Evolutionary conservation across 2,329 filamentous ascomycete species (phyloP).

Genomic region (Onygenales sp.): DNA sequence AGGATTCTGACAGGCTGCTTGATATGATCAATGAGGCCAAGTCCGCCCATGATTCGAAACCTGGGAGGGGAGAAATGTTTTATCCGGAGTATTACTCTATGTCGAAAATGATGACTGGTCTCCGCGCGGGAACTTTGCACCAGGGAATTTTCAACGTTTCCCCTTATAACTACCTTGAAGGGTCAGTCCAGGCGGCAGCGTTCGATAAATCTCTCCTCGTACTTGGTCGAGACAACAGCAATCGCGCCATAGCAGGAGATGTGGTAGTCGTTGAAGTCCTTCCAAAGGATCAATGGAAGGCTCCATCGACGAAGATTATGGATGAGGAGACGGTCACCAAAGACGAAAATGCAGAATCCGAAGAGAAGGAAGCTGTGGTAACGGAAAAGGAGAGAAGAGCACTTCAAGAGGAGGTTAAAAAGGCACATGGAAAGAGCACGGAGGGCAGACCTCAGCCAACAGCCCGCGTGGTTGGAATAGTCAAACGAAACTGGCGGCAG

Average conservation of each 20-base stretch:
- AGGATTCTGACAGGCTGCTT: constrained; percentile 73
- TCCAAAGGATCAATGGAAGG: constrained; percentile 93
- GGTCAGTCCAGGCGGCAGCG: constrained; percentile 76
- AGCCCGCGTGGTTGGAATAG: constrained; percentile 79
- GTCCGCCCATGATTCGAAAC: constrained; percentile 55
- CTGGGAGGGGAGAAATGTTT: constrained; percentile 59
- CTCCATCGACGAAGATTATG: constrained; percentile 87
- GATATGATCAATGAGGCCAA: constrained; percentile 86
- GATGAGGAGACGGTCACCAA: constrained; percentile 87
- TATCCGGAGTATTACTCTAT: constrained; percentile 85
- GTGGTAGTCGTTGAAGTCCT: constrained; percentile 87
- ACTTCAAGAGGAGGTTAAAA: constrained; percentile 83
- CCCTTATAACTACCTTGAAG: constrained; percentile 95
- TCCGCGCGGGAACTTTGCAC: constrained; percentile 80
- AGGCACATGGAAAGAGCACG: constrained; percentile 63
- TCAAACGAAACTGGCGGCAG: constrained; percentile 96
- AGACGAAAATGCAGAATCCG: constrained; percentile 85
- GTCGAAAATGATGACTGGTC: constrained; percentile 88
- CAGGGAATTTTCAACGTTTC: constrained; percentile 95
- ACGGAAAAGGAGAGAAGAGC: constrained; percentile 78
- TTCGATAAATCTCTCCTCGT: constrained; percentile 85
- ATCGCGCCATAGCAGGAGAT: constrained; percentile 84
- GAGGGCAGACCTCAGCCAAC: constrained; percentile 82
- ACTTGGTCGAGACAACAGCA: constrained; percentile 90
- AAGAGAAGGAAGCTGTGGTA: constrained; percentile 65